These are phyloP conservation scores for Scenedesmus sp. DNA, from an alignment of 163 green algal genomes.

Conservation along the genomic window DNA sequence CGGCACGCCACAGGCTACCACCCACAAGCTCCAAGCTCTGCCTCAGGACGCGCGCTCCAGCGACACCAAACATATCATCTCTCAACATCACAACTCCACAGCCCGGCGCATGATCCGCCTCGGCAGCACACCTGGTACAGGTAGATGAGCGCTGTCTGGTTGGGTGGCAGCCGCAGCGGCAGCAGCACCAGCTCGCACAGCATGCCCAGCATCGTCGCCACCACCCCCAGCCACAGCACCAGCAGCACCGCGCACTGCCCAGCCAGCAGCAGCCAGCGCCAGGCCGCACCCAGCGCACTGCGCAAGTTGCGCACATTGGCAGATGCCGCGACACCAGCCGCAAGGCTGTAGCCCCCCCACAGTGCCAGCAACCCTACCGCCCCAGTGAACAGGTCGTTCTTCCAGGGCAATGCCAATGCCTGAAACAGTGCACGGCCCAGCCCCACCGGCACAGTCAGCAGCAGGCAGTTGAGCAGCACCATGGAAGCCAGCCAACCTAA, in stretches of 20 bases:
- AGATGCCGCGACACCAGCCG: conserved; percentile 19
- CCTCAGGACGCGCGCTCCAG: not conserved
- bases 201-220: conserved; percentile 51
- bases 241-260: conserved; percentile 38
- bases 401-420: not conserved
- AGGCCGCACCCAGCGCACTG: not conserved
- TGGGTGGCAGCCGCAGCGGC: conserved; percentile 51
- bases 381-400: conserved; percentile 48
- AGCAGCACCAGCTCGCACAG: conserved; percentile 58
- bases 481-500: not conserved
- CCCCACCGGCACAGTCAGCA: conserved; percentile 42
- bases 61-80: not conserved
- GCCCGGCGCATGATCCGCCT: too few relatives aligned
- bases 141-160: conserved; percentile 54
- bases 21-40: too few relatives aligned
- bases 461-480: not conserved
- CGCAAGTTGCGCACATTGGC: conserved; percentile 13
- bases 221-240: conserved; percentile 56
- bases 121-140: conserved; percentile 48
- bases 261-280: conserved; percentile 26
- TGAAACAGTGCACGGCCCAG: conserved; percentile 32
- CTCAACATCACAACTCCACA: not conserved
- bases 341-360: conserved; percentile 16
- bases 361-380: conserved; percentile 24
- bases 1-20: too few relatives aligned